A percentile compares a stretch with the other conserved stretches of the same genome.
phyloP scores from a whole-genome alignment of 352 stramenopile genomes.

The Lagenidium sp. region DNA sequence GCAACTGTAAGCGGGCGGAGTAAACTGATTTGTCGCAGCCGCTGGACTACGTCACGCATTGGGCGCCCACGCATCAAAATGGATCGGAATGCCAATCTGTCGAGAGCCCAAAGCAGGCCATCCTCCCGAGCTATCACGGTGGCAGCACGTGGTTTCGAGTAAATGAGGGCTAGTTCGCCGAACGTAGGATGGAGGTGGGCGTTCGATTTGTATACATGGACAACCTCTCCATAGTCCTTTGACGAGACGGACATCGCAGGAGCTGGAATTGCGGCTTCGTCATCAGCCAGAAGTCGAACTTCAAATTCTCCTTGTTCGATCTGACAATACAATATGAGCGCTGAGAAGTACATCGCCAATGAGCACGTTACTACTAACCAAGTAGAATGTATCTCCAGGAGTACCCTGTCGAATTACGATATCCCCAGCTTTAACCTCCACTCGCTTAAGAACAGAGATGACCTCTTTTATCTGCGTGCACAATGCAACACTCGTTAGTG shows the following conservation, averaged over 20 bases:
- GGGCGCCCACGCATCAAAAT: conserved; percentile 87
- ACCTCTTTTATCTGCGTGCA: conserved; percentile 75
- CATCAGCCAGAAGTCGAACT: conserved; percentile 43
- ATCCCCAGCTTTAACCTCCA: conserved; percentile 74
- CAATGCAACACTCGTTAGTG: no score
- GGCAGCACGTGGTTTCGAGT: conserved; percentile 70
- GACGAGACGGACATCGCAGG: background rate
- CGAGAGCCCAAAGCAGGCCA: conserved; percentile 84
- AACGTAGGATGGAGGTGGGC: conserved; percentile 67
- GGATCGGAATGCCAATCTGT: conserved; percentile 89
- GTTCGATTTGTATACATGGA: conserved; percentile 65
- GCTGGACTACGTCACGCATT: conserved; percentile 68
- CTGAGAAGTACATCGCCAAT: no score
- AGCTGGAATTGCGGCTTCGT: conserved; percentile 8
- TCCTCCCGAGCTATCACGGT: conserved; percentile 59
- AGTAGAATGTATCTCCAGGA: conserved; percentile 90
- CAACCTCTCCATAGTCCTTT: conserved; percentile 49
- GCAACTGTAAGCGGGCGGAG: conserved; percentile 79
- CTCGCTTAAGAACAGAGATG: conserved; percentile 80
- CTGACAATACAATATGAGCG: no score
- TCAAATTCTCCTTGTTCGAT: conserved; percentile 76
- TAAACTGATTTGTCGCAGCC: conserved; percentile 72
- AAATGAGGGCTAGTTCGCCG: conserved; percentile 83
- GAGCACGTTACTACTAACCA: conserved; percentile 69
- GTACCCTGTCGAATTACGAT: conserved; percentile 91